Base-by-base conservation (phyloP, 805 yeast genomes). In the Tetrapisispora taiwanensis region DNA sequence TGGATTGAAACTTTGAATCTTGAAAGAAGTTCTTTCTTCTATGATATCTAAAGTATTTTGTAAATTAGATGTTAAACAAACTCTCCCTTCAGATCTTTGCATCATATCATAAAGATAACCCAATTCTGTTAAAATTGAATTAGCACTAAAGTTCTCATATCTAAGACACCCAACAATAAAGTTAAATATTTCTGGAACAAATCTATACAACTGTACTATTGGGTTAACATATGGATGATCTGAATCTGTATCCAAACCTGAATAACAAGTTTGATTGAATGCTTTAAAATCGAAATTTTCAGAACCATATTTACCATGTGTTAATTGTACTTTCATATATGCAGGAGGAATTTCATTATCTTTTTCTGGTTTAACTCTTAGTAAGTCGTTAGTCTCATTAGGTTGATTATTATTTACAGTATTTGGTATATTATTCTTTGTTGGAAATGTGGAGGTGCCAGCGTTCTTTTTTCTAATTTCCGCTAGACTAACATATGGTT, bases 51-150 rank as follows among this genome's bases (percentile, higher is more conserved):
- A 56, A 4, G 76, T 59, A 30, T 70, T 66, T 51, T 79, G 81
- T 56, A 90, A 87, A 58, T 92, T 92, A 1, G 88, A 70, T 0
- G 95, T 82, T 33, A 85, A 76, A 54, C 90, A 87, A 52, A 84
- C 85, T 32, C 75, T 74, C 0, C 95, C 92, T 13, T 73, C 65
- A 0, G 95, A 87, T 59, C 85, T 84, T 35, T 73, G 73, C 65
- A 90, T 73, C 98, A 92, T 90, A 56, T 94, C 97, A 63, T 78
- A 86, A 13, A 94, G 66, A 50, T 87, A 86, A 0, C 96, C 98
- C 38, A 89, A 66, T 58, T 92, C 97, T 40, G 84, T 79, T 24
- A 88, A 63, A 3, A 89, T 59, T 2, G 84, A 78, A 39, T 56
- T 59, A 7, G 60, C 56, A n/a, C 55, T 54, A 26, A 78, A 68